Base-by-base conservation (phyloP, 306 rosid species). In the Abrus precatorius region DNA sequence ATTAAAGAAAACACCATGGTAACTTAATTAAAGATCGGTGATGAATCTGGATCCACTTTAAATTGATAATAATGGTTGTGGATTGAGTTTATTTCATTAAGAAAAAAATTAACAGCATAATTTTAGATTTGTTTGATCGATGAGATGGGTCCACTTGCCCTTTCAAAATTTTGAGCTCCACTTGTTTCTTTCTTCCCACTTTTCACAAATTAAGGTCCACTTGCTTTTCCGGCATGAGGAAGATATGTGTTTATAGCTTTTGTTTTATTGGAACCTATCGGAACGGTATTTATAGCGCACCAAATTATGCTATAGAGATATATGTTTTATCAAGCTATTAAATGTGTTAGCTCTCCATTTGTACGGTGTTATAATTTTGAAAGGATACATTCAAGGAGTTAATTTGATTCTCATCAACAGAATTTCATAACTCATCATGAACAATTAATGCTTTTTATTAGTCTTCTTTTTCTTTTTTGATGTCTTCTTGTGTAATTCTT, bases 141-240 rank as follows among this genome's bases (percentile, higher is more conserved):
- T 33, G 44, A 75, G 55, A 59, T 57, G 84, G 81, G 60, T 56
- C 81, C 80, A 75, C 83, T 59, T 70, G 29, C 38, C 8, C 74
- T 75, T 67, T 80, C 6, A 54, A 64, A 80, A 54, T 1, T 63
- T 80, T 70, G 70, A 76, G 80, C 60, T 71, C 85, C 68, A 63
- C 81, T 79, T 79, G 74, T 68, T 74, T 79, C 4, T 41, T 54
- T 54, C 56, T 80, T 38, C 33, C 6, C 62, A 50, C 73, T 80
- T 80, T 78, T 79, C 36, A 49, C 78, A 80, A 71, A 20, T 20
- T 20, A 20, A 69, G 84, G 79, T 75, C 77, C 63, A 53, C 78
- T 74, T 79, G 72, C 71, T 75, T 80, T 84, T 41, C 44, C 62
- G 45, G 82, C 72, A 75, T 70, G 79, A 76, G 59, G 44, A 52